These are phyloP conservation scores for Xerocomus minutiporus DNA, from an alignment of 1,284 basidiomycete genomes.

Conservation along the genomic window DNA sequence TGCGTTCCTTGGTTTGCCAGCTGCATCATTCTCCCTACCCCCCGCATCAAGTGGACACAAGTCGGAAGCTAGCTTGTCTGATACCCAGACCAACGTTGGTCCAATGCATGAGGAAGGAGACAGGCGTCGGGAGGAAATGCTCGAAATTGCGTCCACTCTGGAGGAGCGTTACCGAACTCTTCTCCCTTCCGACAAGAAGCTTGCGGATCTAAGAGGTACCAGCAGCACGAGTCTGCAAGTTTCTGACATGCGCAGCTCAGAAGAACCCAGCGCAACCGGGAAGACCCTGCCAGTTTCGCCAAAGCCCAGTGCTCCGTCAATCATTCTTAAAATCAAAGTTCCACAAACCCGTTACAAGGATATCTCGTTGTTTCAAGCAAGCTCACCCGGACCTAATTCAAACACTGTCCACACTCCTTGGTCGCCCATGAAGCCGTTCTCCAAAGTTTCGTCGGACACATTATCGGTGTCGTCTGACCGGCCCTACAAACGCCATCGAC, in stretches of 20 bases:
- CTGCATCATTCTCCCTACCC: conserved; percentile 47
- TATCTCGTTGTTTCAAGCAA: conserved; percentile 6
- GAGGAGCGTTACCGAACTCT: conserved; percentile 69
- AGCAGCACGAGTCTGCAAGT: conserved; percentile 14
- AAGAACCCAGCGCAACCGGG: conserved; percentile 13
- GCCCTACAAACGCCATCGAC: conserved; percentile 28
- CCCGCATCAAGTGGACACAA: conserved; percentile 29
- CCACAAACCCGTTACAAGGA: conserved; percentile 27
- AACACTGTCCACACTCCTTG: conserved; percentile 8
- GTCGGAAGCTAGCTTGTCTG: conserved; percentile 30
- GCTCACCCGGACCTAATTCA: conserved; percentile 21
- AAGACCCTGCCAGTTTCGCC: conserved; percentile 14
- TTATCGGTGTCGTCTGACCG: conserved; percentile 27
- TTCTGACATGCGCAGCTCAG: conserved; percentile 16
- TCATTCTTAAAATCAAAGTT: conserved; percentile 33
- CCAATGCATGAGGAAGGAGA: conserved; percentile 59
- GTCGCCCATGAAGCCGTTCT: conserved; percentile 28
- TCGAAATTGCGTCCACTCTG: conserved; percentile 57
- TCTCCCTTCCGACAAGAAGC: conserved; percentile 57
- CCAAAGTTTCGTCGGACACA: conserved; percentile 32
- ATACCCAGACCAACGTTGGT: conserved; percentile 38
- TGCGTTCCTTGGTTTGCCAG: conserved; percentile 61
- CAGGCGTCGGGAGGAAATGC: conserved; percentile 63
- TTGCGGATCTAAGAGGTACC: conserved; percentile 26
- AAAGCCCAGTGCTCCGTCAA: conserved; percentile 23